Conservation (phyloP, 1,139 yeast genomes). For the Lodderomyces margitis region DNA sequence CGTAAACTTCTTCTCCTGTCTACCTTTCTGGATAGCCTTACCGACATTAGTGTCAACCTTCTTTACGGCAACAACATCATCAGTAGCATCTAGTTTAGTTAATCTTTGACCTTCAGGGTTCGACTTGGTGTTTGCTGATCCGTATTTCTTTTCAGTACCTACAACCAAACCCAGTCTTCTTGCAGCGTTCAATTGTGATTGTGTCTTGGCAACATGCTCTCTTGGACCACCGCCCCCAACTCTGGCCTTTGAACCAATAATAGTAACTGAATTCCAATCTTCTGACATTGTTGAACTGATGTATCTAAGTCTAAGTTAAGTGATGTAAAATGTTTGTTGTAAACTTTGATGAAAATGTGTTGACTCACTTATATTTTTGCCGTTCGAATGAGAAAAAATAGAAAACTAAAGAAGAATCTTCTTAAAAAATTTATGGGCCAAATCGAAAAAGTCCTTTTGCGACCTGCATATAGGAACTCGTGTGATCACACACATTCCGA, state of each 20-base stretch:
- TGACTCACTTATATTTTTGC: constrained; percentile 8
- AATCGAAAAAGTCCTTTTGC: no score
- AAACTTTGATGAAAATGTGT: no score
- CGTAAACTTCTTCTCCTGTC: constrained; percentile 85
- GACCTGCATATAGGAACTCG: neutral
- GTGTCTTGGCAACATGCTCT: constrained; percentile 75
- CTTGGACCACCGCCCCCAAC: constrained; percentile 89
- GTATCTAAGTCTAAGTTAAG: no score
- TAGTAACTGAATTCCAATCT: constrained; percentile 81
- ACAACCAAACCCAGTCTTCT: constrained; percentile 87
- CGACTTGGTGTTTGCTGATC: constrained; percentile 59
- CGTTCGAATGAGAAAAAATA: neutral
- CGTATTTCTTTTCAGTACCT: constrained; percentile 91
- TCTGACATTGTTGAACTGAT: constrained; percentile 44
- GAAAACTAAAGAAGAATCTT: neutral
- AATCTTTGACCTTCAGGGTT: constrained; percentile 93
- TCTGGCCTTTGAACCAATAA: constrained; percentile 86
- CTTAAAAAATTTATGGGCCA: no score
- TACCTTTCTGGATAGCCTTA: constrained; percentile 78
- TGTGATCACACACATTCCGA: neutral
- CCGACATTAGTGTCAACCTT: constrained; percentile 85
- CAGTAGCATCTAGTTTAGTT: constrained; percentile 89
- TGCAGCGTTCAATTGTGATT: constrained; percentile 84
- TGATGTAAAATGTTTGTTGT: neutral
- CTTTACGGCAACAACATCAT: constrained; percentile 91